Conservation (phyloP, 495 filamentous ascomycete species). For the Penicillium pancosmium region DNA sequence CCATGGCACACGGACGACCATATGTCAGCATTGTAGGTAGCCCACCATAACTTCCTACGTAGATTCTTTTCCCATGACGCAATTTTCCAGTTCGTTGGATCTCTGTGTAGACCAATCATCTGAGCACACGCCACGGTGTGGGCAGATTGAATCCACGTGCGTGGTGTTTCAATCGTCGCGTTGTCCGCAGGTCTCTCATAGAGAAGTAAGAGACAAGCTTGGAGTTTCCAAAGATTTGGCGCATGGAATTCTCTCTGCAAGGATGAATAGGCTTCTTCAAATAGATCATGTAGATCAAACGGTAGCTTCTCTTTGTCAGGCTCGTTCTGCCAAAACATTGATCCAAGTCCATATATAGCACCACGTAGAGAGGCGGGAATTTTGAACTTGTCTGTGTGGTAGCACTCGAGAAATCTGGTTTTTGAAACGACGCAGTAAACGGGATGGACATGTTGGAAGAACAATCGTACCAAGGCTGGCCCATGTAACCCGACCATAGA, state of each 20-base stretch:
- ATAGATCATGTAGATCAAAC: constrained; percentile 19
- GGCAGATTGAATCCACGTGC: constrained; percentile 26
- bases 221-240: constrained; percentile 23
- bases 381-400: constrained; percentile 11
- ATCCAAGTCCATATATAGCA: constrained; percentile 23
- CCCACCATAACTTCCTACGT: constrained; percentile 25
- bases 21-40: constrained; percentile 19
- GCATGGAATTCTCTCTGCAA: constrained; percentile 27
- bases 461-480: constrained; percentile 18
- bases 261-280: constrained; percentile 25
- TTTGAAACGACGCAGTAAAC: constrained; percentile 21
- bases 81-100: constrained; percentile 22
- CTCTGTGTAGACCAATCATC: constrained; percentile 23
- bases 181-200: constrained; percentile 24
- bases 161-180: constrained; percentile 27
- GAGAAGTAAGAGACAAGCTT: constrained; percentile 25
- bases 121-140: constrained; percentile 26
- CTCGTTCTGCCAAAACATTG: constrained; percentile 22
- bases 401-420: constrained; percentile 12
- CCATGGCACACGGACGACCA: constrained; percentile 28
- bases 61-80: constrained; percentile 23
- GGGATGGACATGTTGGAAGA: constrained; percentile 26
- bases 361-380: constrained; percentile 24
- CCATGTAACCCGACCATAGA: constrained; percentile 14
- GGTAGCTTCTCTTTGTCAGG: constrained; percentile 6